Conservation (phyloP, 306 rosid genomes). For the Dryas drummondii region DNA sequence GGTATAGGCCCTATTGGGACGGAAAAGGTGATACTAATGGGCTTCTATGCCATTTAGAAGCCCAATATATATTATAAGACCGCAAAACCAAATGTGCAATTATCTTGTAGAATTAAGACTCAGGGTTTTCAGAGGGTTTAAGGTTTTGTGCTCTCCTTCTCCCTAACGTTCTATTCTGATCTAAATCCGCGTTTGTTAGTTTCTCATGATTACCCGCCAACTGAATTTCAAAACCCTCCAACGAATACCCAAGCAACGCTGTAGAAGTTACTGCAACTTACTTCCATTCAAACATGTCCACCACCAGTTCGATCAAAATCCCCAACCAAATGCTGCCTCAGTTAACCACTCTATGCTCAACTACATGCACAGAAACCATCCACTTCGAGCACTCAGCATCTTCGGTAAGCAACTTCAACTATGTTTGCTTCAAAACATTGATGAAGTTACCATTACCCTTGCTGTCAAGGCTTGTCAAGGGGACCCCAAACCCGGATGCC, state of each 20-base stretch:
- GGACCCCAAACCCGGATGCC: constrained; percentile 47
- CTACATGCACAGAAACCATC: constrained; percentile 44
- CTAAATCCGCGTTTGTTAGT: not conserved
- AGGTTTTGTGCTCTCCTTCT: not conserved
- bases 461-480: constrained; percentile 79
- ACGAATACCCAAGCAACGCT: constrained; percentile 23
- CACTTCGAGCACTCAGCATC: constrained; percentile 46
- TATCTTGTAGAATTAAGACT: no score
- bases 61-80: not conserved
- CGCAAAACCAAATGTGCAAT: no score
- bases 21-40: not conserved
- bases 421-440: constrained; percentile 29
- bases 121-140: not conserved
- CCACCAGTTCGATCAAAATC: constrained; percentile 51
- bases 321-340: constrained; percentile 40
- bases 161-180: not conserved
- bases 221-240: constrained; percentile 30
- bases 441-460: constrained; percentile 52
- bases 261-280: not conserved
- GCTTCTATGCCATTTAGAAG: not conserved
- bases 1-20: not conserved
- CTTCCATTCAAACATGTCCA: constrained; percentile 39
- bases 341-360: constrained; percentile 47
- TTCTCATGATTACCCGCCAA: constrained; percentile 52
- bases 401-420: constrained; percentile 42